Percentiles rank a stretch among this genome's conserved stretches.
Evolutionary conservation across 2,329 filamentous ascomycete genomes (phyloP).

Genomic region (Phyllosticta capitalensis): DNA sequence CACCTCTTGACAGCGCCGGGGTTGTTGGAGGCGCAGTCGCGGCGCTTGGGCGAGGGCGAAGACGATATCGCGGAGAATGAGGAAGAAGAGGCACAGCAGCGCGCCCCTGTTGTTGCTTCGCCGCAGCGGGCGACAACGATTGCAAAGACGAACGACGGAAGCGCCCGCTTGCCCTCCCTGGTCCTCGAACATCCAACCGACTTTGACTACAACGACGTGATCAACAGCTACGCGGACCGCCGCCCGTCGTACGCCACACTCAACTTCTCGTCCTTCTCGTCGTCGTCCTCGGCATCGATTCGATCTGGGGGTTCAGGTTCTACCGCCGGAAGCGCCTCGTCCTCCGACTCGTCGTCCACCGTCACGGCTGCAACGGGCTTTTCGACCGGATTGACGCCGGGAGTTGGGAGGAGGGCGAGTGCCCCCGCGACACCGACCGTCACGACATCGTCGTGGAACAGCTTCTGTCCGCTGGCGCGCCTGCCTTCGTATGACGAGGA

Average conservation of each 20-base stretch:
- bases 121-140: neutral
- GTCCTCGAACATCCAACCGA: no score
- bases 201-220: neutral
- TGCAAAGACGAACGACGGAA: neutral
- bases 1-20: neutral
- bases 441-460: neutral
- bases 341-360: neutral
- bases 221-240: neutral
- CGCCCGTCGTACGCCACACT: neutral
- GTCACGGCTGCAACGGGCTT: neutral
- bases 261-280: neutral
- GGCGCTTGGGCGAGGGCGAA: neutral
- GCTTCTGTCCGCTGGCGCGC: neutral
- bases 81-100: neutral
- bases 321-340: neutral
- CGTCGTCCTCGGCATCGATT: neutral
- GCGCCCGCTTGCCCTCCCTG: neutral
- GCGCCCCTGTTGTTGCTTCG: neutral
- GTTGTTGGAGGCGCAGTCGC: neutral
- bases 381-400: neutral
- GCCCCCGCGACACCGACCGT: neutral
- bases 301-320: neutral
- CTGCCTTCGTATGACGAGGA: neutral
- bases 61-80: neutral
- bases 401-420: neutral